Evolutionary conservation across 2,329 filamentous ascomycete species (phyloP), one percentile per base, ranked within the genome.

Genomic region (Verticillium longisporum): DNA sequence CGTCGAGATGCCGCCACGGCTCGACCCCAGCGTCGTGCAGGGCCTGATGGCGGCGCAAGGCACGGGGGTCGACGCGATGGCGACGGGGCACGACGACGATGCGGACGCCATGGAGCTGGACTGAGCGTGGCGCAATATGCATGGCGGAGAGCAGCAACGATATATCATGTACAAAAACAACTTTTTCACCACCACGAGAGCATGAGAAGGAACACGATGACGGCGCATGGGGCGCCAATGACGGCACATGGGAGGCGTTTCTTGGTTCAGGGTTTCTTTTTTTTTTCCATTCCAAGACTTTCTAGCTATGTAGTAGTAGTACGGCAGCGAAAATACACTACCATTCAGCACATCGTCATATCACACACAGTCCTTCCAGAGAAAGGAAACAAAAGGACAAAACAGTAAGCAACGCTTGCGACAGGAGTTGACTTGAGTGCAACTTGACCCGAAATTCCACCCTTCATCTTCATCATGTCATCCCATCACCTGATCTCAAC

Each of bases 41-140:
- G 41, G 41, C n/a, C 41, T 50, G 41, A 50, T 50, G 41, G 41
- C n/a, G 4, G 41, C 41, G 4, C n/a, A 21, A 9, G 41, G 41
- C 18, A n/a, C 18, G 41, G 41, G 41, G 11, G 18, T 11, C 41
- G 18, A 26, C 3, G 7, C n/a, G 4, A n/a, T n/a, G 41, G 18
- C 18, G 18, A n/a, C 11, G 15, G 18, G n/a, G 6, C 5, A n/a
- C 5, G 41, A 50, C n/a, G 41, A 50, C n/a, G 41, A 50, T 18
- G n/a, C 41, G 1, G 87, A 90, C 70, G 86, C 82, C 14, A 91
- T 90, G 88, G 87, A 90, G 59, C 74, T 89, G 68, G 87, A 86
- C 63, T 83, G 72, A 70, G 69, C 55, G 61, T 11, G 7, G n/a
- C 33, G n/a, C 9, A 31, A 55, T 26, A 3, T 3, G 2, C 26